Evolutionary conservation across 208 protist genomes (phyloP), one percentile per base, ranked within the genome.

Genomic region (Acanthamoeba royreba): DNA sequence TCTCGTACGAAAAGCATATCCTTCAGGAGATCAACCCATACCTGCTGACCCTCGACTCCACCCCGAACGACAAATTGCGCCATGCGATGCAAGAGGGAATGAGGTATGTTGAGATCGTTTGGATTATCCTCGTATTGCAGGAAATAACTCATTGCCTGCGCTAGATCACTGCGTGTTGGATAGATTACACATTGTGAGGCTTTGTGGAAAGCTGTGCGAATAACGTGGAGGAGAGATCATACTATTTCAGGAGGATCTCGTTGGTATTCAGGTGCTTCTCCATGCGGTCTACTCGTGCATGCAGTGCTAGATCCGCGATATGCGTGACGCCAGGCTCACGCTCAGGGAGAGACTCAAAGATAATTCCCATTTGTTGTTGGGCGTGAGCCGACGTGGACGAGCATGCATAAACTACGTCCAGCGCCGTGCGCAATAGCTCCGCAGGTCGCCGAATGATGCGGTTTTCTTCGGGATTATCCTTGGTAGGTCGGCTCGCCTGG

Each of bases 231-330:
- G n/a, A 19, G 38, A 40, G 13, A 35, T n/a, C 35, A 42, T 91
- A 91, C 85, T 91, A 91, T 91, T 91, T 91, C n/a, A 69, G 49
- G 13, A 91, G 85, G 19, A 91, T 69, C 42, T 91, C 85, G 42
- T 91, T 66, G 42, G 85, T 31, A 46, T 55, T 46, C 47, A 91
- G 43, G 52, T 91, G 85, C 31, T 69, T 91, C 55, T 91, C 85
- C n/a, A 91, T n/a, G 5, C 47, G 31, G 47, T 91, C 85, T 28
- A 69, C 85, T 25, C 46, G 35, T 28, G 22, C 43, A 45, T 91
- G 85, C 46, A 69, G 46, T n/a, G 45, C 45, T 3, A 46, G 46
- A 17, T 69, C 85, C 52, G 22, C 42, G 4, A 69, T 49, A n/a
- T 40, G n/a, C 17, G 15, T 33, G 17, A n/a, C 40, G 33, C n/a